Evolutionary conservation across 202 grass and related monocot genomes (phyloP), one percentile per base, ranked within the genome.

Genomic region (Setaria viridis): DNA sequence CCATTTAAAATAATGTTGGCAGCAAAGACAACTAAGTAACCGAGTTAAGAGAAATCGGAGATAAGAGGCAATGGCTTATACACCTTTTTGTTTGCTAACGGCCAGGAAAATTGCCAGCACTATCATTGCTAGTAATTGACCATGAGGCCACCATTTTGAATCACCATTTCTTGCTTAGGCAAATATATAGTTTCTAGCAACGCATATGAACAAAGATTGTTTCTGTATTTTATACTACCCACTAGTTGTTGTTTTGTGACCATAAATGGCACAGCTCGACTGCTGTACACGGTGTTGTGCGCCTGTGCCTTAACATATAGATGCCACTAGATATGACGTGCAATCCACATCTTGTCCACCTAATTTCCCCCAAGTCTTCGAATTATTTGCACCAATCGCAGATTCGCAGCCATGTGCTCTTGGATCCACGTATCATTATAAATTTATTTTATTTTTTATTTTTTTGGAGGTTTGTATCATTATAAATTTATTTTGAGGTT

Each of bases 311-410:
- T 62, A n/a, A 20, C 42, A 72, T 25, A 16, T 17, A 63, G 5
- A 63, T 6, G 60, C 11, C 29, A 34, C 46, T 71, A 65, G 56
- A 11, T 16, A 65, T 55, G 55, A 66, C 77, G 47, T 80, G 84
- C 35, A 5, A 86, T 80, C 58, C 84, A 80, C 72, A 48, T 73
- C 84, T 65, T 46, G 57, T 13, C 30, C 15, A 51, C 6, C 20
- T 62, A 3, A 69, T 41, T 47, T 2, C 5, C 32, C n/a, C 5
- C 15, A 14, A 9, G 19, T n/a, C 33, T 79, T 8, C 6, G 4
- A 71, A 59, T 81, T 29, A 43, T 57, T 70, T 17, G 35, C 11
- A 32, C 21, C 34, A 43, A 29, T 14, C 5, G 11, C 35, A 10
- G 53, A 16, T 66, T n/a, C 39, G 60, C 60, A 9, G 9, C 60